Evolutionary conservation across 129 eudicot species (phyloP).

Genomic region (Flaveria brownii): DNA sequence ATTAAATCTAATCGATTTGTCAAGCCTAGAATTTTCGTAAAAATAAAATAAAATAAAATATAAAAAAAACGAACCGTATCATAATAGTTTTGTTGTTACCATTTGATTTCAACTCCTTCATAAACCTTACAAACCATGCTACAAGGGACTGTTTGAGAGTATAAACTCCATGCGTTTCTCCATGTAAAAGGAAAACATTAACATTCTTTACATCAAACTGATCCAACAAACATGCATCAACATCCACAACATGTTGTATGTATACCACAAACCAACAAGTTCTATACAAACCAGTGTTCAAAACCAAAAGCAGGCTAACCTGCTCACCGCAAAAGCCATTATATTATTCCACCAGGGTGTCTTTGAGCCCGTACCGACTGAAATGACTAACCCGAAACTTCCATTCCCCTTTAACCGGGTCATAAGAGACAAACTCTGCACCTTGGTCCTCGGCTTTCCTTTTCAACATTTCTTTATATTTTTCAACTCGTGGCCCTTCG

Average conservation of each 20-base stretch:
- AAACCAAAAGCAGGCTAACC: slow-evolving; percentile 13
- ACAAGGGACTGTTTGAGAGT: no score
- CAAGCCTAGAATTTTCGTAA: no score
- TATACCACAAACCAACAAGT: slow-evolving; percentile 12
- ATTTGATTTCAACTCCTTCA: no score
- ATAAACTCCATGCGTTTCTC: no score
- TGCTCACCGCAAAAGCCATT: slow-evolving; percentile 25
- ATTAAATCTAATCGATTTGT: no score
- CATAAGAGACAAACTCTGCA: slow-evolving; percentile 85
- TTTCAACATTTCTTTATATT: slow-evolving; percentile 77
- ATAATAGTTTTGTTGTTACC: no score
- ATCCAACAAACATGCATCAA: not conserved
- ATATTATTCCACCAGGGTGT: slow-evolving; percentile 30
- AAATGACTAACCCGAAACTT: slow-evolving; percentile 82
- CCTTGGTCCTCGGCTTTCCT: slow-evolving; percentile 94
- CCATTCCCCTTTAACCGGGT: slow-evolving; percentile 90
- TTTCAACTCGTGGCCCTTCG: slow-evolving; percentile 75
- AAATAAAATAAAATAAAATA: no score
- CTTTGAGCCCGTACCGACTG: slow-evolving; percentile 62
- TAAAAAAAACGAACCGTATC: no score
- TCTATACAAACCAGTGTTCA: slow-evolving; percentile 25
- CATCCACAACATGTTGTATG: not conserved
- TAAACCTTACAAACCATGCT: no score
- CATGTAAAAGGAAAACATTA: no score
- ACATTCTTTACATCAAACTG: no score